These are phyloP conservation scores for Chiua sp. DNA, from an alignment of 1,284 basidiomycete species.

Conservation along the genomic window DNA sequence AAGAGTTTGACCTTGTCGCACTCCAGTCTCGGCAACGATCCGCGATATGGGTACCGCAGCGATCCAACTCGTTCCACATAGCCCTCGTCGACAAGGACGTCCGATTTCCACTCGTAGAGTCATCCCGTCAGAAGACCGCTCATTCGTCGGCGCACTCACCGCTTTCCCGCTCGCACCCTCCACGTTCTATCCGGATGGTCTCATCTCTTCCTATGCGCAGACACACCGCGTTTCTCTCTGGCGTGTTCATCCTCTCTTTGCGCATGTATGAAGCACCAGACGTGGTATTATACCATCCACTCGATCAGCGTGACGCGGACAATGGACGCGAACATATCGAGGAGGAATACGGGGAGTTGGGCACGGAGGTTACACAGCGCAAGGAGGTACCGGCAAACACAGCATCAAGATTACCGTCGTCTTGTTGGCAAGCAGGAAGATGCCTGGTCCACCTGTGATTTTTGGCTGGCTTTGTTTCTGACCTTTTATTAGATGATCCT, in stretches of 20 bases:
- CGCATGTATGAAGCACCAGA: conserved; percentile 74
- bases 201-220: conserved; percentile 96
- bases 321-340: conserved; percentile 59
- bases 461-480: background rate
- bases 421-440: too few species aligned
- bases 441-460: too few species aligned
- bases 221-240: conserved; percentile 89
- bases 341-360: conserved; percentile 76
- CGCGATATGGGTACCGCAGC: conserved; percentile 67
- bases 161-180: conserved; percentile 84
- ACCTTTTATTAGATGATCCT: conserved; percentile 69
- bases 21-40: conserved; percentile 65
- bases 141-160: conserved; percentile 78
- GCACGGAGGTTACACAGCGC: conserved; percentile 78
- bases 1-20: too few species aligned
- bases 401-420: too few species aligned
- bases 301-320: conserved; percentile 58
- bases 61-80: conserved; percentile 78
- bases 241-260: conserved; percentile 91
- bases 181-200: conserved; percentile 91
- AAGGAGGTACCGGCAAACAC: conserved; percentile 67
- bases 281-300: conserved; percentile 49
- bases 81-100: conserved; percentile 83
- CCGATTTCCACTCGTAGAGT: conserved; percentile 87
- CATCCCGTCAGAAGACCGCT: conserved; percentile 54